Percentiles rank a stretch among this genome's conserved stretches.
phyloP scores from a whole-genome alignment of 2,329 filamentous ascomycete genomes.

The Cladosporium sp. region DNA sequence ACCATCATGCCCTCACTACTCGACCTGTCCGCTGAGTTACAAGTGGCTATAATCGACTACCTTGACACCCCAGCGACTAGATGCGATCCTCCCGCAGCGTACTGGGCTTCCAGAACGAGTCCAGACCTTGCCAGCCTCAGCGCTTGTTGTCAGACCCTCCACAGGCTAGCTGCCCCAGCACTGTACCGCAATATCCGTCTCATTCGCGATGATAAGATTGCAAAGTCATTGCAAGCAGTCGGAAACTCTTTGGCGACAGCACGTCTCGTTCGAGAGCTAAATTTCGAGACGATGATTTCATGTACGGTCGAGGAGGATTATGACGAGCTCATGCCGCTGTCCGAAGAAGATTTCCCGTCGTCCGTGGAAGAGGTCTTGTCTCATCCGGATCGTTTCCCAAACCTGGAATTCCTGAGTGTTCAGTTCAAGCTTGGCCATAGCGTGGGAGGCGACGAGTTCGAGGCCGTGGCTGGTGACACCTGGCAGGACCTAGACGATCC shows the following conservation, averaged over 20 bases:
- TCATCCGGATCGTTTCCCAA: background rate
- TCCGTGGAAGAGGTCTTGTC: background rate
- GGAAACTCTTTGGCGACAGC: background rate
- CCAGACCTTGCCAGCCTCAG: background rate
- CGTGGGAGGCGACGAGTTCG: background rate
- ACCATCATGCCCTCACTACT: background rate
- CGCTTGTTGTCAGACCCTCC: background rate
- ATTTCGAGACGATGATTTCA: background rate
- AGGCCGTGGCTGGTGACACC: background rate
- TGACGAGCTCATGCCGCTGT: background rate
- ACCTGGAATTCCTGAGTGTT: background rate
- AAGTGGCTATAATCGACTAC: background rate
- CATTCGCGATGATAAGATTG: background rate
- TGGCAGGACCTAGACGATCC: background rate
- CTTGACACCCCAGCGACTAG: background rate
- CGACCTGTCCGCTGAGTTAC: background rate
- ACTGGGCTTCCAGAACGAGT: background rate
- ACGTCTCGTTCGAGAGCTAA: background rate
- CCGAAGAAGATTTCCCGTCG: background rate
- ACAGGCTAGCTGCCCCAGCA: background rate
- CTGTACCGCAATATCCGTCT: background rate
- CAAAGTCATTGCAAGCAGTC: background rate
- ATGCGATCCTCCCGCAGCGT: background rate
- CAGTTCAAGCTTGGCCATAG: background rate
- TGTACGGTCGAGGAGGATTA: background rate